These are phyloP conservation scores for Alternaria solani DNA, from an alignment of 2,329 filamentous ascomycete species.

Conservation along the genomic window DNA sequence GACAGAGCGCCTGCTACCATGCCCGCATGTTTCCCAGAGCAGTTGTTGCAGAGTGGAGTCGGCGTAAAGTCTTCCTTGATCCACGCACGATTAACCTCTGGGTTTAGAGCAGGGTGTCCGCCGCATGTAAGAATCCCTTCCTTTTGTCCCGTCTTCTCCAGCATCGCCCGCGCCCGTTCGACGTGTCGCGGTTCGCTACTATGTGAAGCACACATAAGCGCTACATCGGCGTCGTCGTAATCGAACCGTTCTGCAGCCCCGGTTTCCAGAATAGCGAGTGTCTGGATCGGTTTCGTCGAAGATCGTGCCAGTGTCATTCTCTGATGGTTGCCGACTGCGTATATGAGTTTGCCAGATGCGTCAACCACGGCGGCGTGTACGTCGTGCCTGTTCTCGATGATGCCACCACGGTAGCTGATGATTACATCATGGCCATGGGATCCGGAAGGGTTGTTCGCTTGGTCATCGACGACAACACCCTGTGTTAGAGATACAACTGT, in stretches of 20 bases:
- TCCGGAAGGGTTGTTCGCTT: accelerated
- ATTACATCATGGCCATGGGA: neutral
- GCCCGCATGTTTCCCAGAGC: slow-evolving; percentile 59
- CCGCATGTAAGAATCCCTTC: neutral
- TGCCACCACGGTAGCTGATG: neutral
- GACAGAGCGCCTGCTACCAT: slow-evolving; percentile 57
- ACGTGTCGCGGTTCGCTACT: slow-evolving; percentile 3
- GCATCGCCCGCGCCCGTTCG: neutral
- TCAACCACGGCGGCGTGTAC: neutral
- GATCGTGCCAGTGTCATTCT: slow-evolving; percentile 2
- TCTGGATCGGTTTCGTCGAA: neutral
- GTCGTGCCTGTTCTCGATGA: neutral
- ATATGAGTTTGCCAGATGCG: neutral
- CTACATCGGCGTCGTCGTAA: neutral
- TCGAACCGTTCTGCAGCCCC: neutral
- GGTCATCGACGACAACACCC: accelerated
- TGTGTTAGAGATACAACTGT: neutral
- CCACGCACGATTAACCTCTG: slow-evolving; percentile 51
- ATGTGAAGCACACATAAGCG: slow-evolving; percentile 6
- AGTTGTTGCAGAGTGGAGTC: slow-evolving; percentile 55
- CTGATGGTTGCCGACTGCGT: neutral
- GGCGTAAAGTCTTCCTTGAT: slow-evolving; percentile 51
- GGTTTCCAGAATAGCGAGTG: neutral
- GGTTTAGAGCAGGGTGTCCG: neutral
- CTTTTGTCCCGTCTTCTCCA: neutral